Base-by-base conservation (phyloP, 2,329 filamentous ascomycete genomes). In the Exophiala phaeomuriformis region DNA sequence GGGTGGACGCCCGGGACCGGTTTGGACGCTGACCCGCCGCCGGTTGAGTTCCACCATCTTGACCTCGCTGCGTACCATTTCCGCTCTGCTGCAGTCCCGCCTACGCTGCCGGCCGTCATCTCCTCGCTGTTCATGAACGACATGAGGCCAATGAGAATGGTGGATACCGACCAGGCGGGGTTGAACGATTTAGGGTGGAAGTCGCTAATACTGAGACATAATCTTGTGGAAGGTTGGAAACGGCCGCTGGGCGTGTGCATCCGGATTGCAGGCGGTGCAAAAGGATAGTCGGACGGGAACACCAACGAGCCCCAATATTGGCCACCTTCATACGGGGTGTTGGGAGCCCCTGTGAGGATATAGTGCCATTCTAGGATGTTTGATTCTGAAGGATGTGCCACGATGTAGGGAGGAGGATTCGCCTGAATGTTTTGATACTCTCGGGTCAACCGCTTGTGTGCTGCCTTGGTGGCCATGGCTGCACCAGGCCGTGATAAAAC, bases 41-140 rank as follows among this genome's bases (percentile, higher is more conserved):
- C 90, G 0, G 91, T 97, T 33, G 84, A 88, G 72, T 98, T 98
- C 90, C 90, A 97, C 93, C 93, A 98, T 51, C 88, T 77, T 10
- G 88, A 88, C 58, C 87, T 80, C 28, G 79, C 77, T 0, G 93
- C 90, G 47, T 90, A 82, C 64, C 85, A 80, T 68, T 82, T 85
- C 57, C 91, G 82, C 75, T 97, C 90, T 2, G 80, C 75, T 47
- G 88, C 81, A 0, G 82, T 85, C 12, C 84, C 88, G 4, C 85
- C 84, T 31, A 98, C 82, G 31, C 85, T 90, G 1, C 93, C 93
- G 0, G 93, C 97, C 0, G 93, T 98, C 86, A 97, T 96, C 74
- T 98, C 93, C 67, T 98, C 91, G 61, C 88, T 89, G 2, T 91
- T 97, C 93, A 98, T 98, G 72, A 98, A 98, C 37, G 87, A 94